These are phyloP conservation scores for Metarhizium rileyi DNA, from an alignment of 2,329 filamentous ascomycete genomes.

Conservation along the genomic window DNA sequence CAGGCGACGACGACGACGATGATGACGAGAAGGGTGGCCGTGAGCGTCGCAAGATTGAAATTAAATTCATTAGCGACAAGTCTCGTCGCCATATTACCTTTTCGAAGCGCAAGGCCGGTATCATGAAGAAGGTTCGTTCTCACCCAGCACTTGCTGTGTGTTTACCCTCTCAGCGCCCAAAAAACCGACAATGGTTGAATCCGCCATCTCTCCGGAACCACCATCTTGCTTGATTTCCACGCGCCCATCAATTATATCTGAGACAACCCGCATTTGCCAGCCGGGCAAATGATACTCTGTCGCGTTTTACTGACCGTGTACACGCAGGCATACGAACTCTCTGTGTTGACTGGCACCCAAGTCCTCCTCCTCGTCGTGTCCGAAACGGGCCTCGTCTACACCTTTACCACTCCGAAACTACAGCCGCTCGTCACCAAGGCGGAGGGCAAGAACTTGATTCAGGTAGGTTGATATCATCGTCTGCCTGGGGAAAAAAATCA, in stretches of 20 bases:
- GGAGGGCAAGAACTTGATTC: conserved; percentile 98
- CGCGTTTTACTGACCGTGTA: conserved; percentile 6
- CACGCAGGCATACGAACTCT: conserved; percentile 84
- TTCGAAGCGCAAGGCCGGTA: conserved; percentile 98
- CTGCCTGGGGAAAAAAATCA: background rate
- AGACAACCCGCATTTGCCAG: background rate
- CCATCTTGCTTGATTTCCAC: background rate
- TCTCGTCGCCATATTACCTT: conserved; percentile 99
- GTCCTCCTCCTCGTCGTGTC: conserved; percentile 93
- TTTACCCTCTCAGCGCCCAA: background rate
- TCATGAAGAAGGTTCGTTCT: conserved; percentile 95
- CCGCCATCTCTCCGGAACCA: background rate
- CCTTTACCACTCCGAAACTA: conserved; percentile 95
- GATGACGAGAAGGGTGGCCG: conserved; percentile 96
- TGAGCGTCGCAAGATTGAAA: conserved; percentile 98
- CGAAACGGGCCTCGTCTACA: conserved; percentile 94
- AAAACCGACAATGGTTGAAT: background rate
- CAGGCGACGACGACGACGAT: conserved; percentile 89
- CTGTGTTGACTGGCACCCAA: conserved; percentile 94
- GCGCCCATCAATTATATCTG: background rate
- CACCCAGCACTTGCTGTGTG: background rate
- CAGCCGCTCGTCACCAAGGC: conserved; percentile 97
- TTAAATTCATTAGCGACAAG: conserved; percentile 99
- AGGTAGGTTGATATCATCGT: conserved; percentile 44
- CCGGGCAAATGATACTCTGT: background rate